Percentiles rank a stretch among this genome's conserved stretches.
Conservation (phyloP, 345 rosid genomes). For the Theobroma cacao region DNA sequence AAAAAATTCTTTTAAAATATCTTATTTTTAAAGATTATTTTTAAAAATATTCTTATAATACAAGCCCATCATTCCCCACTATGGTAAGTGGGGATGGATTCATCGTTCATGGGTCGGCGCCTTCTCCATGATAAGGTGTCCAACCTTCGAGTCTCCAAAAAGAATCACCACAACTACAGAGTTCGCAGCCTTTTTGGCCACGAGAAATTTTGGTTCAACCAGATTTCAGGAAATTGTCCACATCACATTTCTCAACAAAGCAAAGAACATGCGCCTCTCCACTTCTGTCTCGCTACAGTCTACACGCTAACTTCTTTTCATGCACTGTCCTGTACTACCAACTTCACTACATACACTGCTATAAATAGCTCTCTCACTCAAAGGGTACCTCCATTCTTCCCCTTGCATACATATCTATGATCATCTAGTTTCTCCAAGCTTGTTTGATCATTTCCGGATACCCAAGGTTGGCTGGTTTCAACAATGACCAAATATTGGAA, state of each 20-base stretch:
- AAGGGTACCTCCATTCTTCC: background rate
- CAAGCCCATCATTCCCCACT: slow-evolving; percentile 12
- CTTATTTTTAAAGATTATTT: no score
- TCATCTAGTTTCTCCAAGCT: background rate
- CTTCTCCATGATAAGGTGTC: slow-evolving; percentile 7
- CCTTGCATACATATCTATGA: background rate
- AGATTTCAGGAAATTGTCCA: background rate
- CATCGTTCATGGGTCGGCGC: slow-evolving; percentile 27
- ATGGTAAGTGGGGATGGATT: slow-evolving; percentile 19
- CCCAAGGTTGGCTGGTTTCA: background rate
- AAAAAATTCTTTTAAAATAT: no score
- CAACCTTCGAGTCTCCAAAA: background rate
- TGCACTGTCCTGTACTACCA: background rate
- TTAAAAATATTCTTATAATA: no score
- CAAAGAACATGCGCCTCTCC: slow-evolving; percentile 21
- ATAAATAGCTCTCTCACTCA: slow-evolving; percentile 16
- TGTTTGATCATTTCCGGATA: background rate
- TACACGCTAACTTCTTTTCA: slow-evolving; percentile 15
- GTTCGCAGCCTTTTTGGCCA: slow-evolving; percentile 14
- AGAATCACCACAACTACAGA: background rate
- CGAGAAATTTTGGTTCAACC: background rate
- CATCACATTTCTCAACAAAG: slow-evolving; percentile 8
- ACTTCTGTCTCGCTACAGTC: slow-evolving; percentile 13
- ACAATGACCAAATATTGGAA: slow-evolving; percentile 24
- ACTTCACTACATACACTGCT: background rate